phyloP scores from a whole-genome alignment of 768 basidiomycete species.

The Hysterangium stoloniferum region DNA sequence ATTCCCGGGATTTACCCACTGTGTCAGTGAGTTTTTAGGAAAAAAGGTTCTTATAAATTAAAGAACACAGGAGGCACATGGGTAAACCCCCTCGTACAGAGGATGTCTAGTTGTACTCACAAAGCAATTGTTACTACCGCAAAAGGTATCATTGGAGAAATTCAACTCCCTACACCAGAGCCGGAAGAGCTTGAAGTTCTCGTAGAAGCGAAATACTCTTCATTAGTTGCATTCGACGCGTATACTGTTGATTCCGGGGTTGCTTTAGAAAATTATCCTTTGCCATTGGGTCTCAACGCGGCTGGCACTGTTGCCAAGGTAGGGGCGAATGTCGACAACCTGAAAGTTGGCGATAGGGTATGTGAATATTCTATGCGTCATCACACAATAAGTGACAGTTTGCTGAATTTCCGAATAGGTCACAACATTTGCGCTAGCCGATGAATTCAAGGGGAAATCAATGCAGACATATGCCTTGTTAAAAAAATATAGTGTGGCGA shows the following conservation, averaged over 20 bases:
- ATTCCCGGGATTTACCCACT: too few species aligned
- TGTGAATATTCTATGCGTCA: background rate
- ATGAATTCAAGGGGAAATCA: conserved; percentile 22
- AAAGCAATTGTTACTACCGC: conserved; percentile 33
- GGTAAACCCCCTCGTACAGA: too few species aligned
- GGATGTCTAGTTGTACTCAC: too few species aligned
- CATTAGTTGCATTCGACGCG: conserved; percentile 34
- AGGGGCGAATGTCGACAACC: conserved; percentile 27
- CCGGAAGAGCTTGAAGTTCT: conserved; percentile 33
- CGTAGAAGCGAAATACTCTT: conserved; percentile 33
- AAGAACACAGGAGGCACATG: too few species aligned
- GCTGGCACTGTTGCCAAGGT: conserved; percentile 32
- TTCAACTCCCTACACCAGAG: conserved; percentile 28
- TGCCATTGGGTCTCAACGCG: conserved; percentile 30
- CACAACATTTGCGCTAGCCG: conserved; percentile 22
- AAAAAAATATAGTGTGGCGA: conserved; percentile 25
- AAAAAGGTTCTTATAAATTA: too few species aligned
- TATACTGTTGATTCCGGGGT: conserved; percentile 32
- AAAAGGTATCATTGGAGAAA: conserved; percentile 28
- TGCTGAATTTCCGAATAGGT: conserved; percentile 21
- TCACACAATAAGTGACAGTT: background rate
- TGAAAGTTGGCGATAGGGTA: conserved; percentile 35
- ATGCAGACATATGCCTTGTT: conserved; percentile 32
- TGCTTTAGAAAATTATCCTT: conserved; percentile 26
- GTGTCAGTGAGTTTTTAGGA: too few species aligned